Evolutionary conservation across 2,329 filamentous ascomycete species (phyloP).

Genomic region (Botrytis sinoallii): DNA sequence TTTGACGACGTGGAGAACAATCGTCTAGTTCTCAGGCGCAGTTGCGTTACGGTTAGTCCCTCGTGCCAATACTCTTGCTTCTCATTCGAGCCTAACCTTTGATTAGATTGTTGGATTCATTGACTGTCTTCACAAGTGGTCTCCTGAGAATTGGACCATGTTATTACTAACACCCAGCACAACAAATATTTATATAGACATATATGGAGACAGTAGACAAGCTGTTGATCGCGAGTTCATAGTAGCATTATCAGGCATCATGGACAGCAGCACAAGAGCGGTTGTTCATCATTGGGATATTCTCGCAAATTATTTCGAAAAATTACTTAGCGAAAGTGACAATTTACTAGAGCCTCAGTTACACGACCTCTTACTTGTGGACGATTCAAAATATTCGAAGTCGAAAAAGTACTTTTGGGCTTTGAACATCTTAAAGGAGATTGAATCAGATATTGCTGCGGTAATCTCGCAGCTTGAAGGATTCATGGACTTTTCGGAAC

Average conservation of each 20-base stretch:
- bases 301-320: not conserved
- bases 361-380: not conserved
- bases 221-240: not conserved
- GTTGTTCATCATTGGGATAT: not conserved
- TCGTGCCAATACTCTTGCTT: not conserved
- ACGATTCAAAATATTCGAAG: not conserved
- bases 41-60: not conserved
- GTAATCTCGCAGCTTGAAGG: not conserved
- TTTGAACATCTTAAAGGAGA: not conserved
- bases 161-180: not conserved
- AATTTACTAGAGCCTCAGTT: not conserved
- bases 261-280: not conserved
- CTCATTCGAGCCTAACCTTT: fast-evolving
- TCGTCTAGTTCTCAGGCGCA: not conserved
- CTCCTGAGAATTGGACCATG: not conserved
- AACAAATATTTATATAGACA: fast-evolving
- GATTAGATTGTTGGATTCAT: not conserved
- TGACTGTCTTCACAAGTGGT: fast-evolving
- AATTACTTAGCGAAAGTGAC: not conserved
- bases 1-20: fast-evolving
- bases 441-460: not conserved
- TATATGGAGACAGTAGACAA: not conserved
- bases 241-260: not conserved
- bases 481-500: not conserved
- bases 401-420: not conserved